A percentile compares a stretch with the other conserved stretches of the same genome.
These are phyloP conservation scores for Suillus subluteus DNA, from an alignment of 768 basidiomycete genomes.

Conservation along the genomic window DNA sequence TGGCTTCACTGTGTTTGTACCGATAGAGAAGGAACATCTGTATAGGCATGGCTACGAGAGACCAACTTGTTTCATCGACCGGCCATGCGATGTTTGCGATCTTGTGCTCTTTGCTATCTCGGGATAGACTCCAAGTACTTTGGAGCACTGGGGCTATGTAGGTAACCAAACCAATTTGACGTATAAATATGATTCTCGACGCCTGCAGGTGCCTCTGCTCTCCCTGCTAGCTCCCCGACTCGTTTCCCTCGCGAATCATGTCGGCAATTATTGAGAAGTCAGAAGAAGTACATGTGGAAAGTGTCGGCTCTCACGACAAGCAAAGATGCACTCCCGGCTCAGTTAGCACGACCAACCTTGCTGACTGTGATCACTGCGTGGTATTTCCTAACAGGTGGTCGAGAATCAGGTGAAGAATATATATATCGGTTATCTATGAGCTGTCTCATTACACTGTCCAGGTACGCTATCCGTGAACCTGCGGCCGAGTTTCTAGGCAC, in stretches of 20 bases:
- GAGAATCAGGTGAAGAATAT: conserved; percentile 49
- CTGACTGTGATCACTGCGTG: conserved; percentile 34
- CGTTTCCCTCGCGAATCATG: not conserved
- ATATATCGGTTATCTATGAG: not conserved
- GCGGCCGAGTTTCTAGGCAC: conserved; percentile 67
- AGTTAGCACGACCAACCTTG: not conserved
- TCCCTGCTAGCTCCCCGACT: not conserved
- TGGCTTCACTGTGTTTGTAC: not conserved
- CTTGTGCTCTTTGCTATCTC: not conserved
- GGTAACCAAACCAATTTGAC: not conserved
- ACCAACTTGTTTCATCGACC: not conserved
- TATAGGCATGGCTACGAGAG: not conserved
- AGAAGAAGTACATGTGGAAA: not conserved
- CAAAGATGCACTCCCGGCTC: not conserved
- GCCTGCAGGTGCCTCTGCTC: not conserved
- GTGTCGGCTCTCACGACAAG: not conserved
- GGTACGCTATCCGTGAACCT: conserved; percentile 56
- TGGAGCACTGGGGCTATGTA: not conserved
- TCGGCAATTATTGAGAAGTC: conserved; percentile 4
- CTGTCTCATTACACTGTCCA: conserved; percentile 21
- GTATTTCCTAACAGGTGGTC: conserved; percentile 56
- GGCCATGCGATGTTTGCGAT: not conserved
- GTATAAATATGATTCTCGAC: not conserved
- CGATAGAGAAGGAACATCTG: not conserved
- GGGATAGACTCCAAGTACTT: not conserved